Conservation (phyloP, 2,329 filamentous ascomycete species). For the Verticillium tricorpus region DNA sequence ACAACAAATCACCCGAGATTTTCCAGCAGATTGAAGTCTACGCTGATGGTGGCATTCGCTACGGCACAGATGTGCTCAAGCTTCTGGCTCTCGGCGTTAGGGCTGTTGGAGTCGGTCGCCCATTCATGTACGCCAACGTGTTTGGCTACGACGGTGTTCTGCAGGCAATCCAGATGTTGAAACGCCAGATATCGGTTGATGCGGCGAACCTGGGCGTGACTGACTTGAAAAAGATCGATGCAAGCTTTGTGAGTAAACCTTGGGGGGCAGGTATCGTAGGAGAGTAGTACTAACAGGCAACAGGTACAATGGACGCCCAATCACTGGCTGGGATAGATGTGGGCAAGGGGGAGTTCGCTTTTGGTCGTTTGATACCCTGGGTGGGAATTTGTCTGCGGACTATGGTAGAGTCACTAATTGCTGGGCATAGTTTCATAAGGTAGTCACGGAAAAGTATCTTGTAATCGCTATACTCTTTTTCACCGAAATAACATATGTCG, state of each 20-base stretch:
- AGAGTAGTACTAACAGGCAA: not conserved
- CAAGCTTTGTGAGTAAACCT: not conserved
- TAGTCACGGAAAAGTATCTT: too few relatives aligned
- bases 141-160: slow-evolving; percentile 3
- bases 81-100: slow-evolving; percentile 35
- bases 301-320: not conserved
- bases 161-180: slow-evolving; percentile 4
- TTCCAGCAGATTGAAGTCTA: slow-evolving; percentile 19
- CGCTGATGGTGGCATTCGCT: slow-evolving; percentile 34
- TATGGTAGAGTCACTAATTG: not conserved
- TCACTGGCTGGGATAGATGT: not conserved
- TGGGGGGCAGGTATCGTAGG: not conserved
- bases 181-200: slow-evolving; percentile 4
- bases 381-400: not conserved
- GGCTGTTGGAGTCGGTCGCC: slow-evolving; percentile 38
- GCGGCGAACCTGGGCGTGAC: slow-evolving; percentile 2
- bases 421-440: too few relatives aligned
- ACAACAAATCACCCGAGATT: slow-evolving; percentile 18
- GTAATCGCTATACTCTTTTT: too few relatives aligned
- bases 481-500: too few relatives aligned
- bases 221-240: not conserved
- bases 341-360: not conserved
- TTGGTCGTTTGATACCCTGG: not conserved
- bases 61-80: slow-evolving; percentile 35
- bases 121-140: slow-evolving; percentile 13